Evolutionary conservation across 495 filamentous ascomycete genomes (phyloP), one percentile per base, ranked within the genome.

Genomic region (Aspergillus asperescens): DNA sequence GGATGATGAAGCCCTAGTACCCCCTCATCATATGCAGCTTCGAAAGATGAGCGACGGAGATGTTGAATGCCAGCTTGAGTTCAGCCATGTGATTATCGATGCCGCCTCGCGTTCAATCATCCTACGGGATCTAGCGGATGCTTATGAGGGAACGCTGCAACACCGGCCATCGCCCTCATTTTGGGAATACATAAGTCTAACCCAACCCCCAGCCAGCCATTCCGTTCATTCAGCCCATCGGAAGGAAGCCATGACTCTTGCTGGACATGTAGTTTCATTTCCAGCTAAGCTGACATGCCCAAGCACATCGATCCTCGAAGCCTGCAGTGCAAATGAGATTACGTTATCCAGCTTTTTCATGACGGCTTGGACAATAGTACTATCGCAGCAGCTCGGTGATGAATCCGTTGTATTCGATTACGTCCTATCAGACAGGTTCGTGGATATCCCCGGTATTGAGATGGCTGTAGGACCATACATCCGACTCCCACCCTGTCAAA

Each of bases 311-410:
- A 5, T 50, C 23, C 38, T 19, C 5, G 16, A 38, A 22, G 35
- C 35, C 7, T 50, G 48, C 38, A 40, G 8, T n/a, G 35, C 16
- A 19, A 38, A 50, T 23, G 48, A 50, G 41, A 50, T 50, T 5
- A 50, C 48, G 16, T 5, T 50, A 10, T 50, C 48, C 5, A 50
- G 48, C 22, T 35, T 50, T 22, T 50, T 50, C 48, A 50, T 50
- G 48, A 29, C 48, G 3, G 48, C 48, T 9, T 50, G 48, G 48
- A 19, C 23, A 6, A 22, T 27, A 4, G 35, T 41, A 2, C 35
- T 50, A 4, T 39, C 48, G 7, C 35, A 35, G 16, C 34, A 50
- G 10, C 13, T 41, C 6, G 15, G 13, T 20, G 7, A 3, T 27
- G 4, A 22, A 9, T n/a, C 35, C 1, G 35, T 50, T 12, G 34